Base-by-base conservation (phyloP, 345 rosid genomes). In the Linum tenue region DNA sequence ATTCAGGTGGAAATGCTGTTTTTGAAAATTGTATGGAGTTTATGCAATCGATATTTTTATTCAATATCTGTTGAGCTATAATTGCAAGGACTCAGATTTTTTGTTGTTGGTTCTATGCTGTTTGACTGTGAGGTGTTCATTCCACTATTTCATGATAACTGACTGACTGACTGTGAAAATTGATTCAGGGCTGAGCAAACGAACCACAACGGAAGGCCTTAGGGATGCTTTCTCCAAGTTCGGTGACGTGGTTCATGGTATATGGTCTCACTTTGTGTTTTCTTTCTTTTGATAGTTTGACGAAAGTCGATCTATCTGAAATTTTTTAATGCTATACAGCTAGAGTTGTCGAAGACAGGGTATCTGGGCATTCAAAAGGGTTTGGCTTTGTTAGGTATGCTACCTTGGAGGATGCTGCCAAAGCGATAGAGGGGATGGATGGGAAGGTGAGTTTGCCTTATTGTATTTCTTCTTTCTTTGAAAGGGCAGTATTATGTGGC, bases 321-420 rank as follows among this genome's bases (percentile, higher is more conserved):
- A 55, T 50, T 37, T 71, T 37, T 16, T 57, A 0, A 36, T 37
- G 62, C 60, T 76, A 50, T 51, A 10, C 77, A 94, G 97, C 97
- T 55, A 80, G 77, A 73, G 92, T 94, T 43, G 96, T 91, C 67
- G 77, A 85, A 41, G 97, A 91, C 65, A 79, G 91, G 50, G 84
- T 67, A 55, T 85, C 97, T 7, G 96, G 95, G 65, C 85, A 79
- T 78, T 90, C 97, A 1, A 91, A 86, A 79, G 99, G 99, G 10
- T 94, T 83, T 80, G 97, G 97, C 61, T 94, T 94, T 78, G 95
- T 94, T 55, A 84, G 79, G 68, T 91, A 90, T 73, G 76, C 83
- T 57, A 84, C 81, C 37, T 43, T 88, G 60, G 92, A 90, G 64
- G 95, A 87, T 69, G 95, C 99, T 77, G 84, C 82, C 4, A 87